A percentile compares a stretch with the other conserved stretches of the same genome.
phyloP scores from a whole-genome alignment of 1,284 basidiomycete genomes.

The Sphagnurus paluster region DNA sequence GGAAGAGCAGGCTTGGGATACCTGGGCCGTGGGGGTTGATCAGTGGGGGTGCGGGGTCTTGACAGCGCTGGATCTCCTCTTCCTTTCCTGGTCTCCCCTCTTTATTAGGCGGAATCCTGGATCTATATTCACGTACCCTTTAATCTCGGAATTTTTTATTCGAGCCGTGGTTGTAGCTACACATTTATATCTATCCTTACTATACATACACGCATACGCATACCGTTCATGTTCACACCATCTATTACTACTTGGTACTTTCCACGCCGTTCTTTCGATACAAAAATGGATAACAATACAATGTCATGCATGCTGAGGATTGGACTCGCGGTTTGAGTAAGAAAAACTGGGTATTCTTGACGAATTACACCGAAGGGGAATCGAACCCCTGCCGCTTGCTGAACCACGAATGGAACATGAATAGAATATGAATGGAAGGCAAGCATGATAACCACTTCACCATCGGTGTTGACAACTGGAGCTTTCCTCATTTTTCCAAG shows the following conservation, averaged over 20 bases:
- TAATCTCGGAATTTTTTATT: constrained; percentile 3
- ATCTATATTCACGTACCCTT: no score
- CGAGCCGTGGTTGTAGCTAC: neutral
- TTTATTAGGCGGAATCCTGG: neutral
- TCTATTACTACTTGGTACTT: constrained; percentile 11
- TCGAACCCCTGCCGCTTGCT: constrained; percentile 84
- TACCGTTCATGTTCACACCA: constrained; percentile 6
- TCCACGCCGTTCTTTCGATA: neutral
- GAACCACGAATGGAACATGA: no score
- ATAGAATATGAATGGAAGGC: no score
- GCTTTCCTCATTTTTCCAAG: no score
- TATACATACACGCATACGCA: neutral
- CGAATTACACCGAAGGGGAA: constrained; percentile 74
- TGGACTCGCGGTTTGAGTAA: no score
- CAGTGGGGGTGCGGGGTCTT: constrained; percentile 12
- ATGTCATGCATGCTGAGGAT: no score
- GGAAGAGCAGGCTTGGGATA: constrained; percentile 22
- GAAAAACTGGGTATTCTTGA: no score
- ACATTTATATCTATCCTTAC: constrained; percentile 1
- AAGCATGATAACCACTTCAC: constrained; percentile 86
- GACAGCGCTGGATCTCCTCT: neutral
- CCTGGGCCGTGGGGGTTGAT: constrained; percentile 19
- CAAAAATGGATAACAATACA: neutral
- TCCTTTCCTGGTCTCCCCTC: neutral
- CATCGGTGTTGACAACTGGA: constrained; percentile 46